Evolutionary conservation across 371 early-diverging fungal genomes (phyloP).

Genomic region (Blyttiomyces sp.): DNA sequence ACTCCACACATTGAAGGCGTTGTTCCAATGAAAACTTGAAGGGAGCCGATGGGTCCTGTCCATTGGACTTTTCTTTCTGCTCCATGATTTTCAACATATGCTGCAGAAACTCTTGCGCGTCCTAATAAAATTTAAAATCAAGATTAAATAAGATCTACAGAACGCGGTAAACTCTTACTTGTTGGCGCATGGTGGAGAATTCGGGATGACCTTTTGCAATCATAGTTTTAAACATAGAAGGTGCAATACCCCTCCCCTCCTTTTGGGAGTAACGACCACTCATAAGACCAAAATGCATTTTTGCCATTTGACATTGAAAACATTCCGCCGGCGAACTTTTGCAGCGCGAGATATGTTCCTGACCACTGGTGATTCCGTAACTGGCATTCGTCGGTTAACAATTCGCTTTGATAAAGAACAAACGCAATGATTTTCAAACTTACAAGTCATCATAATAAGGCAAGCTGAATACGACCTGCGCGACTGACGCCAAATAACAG

Average conservation of each 20-base stretch:
- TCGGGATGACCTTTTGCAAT: constrained; percentile 88
- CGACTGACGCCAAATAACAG: constrained; percentile 93
- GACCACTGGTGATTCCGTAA: constrained; percentile 43
- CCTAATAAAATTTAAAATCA: constrained; percentile 36
- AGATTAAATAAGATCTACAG: neutral
- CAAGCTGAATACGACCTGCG: constrained; percentile 80
- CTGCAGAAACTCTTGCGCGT: constrained; percentile 92
- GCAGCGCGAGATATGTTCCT: constrained; percentile 68
- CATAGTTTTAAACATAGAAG: constrained; percentile 86
- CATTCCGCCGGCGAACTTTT: constrained; percentile 64
- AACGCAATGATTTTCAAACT: neutral
- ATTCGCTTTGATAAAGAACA: too few species aligned
- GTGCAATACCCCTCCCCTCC: constrained; percentile 48
- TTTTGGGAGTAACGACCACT: constrained; percentile 60
- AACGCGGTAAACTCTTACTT: constrained; percentile 34
- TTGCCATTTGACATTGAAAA: constrained; percentile 84
- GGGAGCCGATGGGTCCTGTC: constrained; percentile 63
- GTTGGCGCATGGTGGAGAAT: constrained; percentile 94
- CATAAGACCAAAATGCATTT: constrained; percentile 83
- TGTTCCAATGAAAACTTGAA: constrained; percentile 81
- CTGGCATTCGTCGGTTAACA: too few species aligned
- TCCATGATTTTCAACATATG: constrained; percentile 69
- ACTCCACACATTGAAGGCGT: constrained; percentile 79
- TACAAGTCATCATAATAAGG: constrained; percentile 66
- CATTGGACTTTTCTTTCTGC: constrained; percentile 65